Evolutionary conservation across 768 basidiomycete genomes (phyloP), one percentile per base, ranked within the genome.

Genomic region (Grammothele lineata): DNA sequence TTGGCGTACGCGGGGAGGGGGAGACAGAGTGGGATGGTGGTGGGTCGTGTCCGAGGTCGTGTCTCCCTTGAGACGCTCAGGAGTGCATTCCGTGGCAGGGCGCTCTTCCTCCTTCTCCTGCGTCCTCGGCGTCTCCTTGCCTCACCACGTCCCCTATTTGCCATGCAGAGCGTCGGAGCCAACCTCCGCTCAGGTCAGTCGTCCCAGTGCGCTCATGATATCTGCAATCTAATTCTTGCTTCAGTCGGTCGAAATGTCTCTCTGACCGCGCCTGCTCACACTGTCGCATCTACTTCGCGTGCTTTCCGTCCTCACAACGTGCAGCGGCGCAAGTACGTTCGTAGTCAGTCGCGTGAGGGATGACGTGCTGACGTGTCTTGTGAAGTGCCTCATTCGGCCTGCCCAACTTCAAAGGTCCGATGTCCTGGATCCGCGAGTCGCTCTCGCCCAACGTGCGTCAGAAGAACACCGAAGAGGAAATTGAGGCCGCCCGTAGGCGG

Each of bases 341-440:
- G 27, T 14, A 7, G 8, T 30, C 27, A 30, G 14, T 7, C 27
- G 27, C 14, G 27, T 30, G 14, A 14, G 14, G 14, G 27, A 7
- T 30, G 27, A 30, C 27, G 7, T 14, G 27, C 27, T 30, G 27
- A 14, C 14, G 27, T 14, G 30, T 22, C 48, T 70, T 73, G 54
- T 65, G 66, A 23, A 80, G 80, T 53, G 74, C 74, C 34, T 71
- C 77, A 53, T 39, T 53, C 10, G 30, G 43, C 11, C 15, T 53
- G 46, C 51, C 51, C 1, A 47, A 53, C 42, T 57, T 54, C 26
- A 56, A 48, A 35, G 77, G 72, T 56, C 83, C 85, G 19, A 56
- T 87, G 36, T 66, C 70, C 15, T 87, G 85, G 85, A 61, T 88
- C 8, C 74, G 72, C 49, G 76, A 85, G 37, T 79, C 76, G 45